Evolutionary conservation across 495 filamentous ascomycete genomes (phyloP), one percentile per base, ranked within the genome.

Genomic region (Penicillium malachiteum): DNA sequence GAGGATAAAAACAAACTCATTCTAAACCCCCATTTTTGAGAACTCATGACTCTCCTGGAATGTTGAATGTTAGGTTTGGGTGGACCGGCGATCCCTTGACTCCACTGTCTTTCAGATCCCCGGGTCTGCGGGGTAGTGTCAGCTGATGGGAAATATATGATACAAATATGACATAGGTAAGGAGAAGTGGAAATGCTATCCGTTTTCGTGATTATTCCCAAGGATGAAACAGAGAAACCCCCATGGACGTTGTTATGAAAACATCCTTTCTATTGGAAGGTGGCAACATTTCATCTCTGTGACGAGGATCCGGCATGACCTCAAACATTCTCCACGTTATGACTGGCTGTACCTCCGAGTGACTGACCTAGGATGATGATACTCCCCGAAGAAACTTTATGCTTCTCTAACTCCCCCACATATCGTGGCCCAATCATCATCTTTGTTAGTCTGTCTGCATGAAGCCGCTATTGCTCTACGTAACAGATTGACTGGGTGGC

Each of bases 361-460:
- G 31, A 35, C 43, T 32, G 42, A 39, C 33, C 41, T 26, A 35
- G 50, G 34, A 51, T 12, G 18, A 52, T 48, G 56, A 60, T 66
- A 65, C 60, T 52, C 63, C 63, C 63, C 63, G 60, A 63, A 47
- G 55, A 63, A 66, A 66, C 48, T 60, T 60, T 58, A 59, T 59
- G 45, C 54, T 66, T 58, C 40, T 55, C 55, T 43, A 16, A 26
- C 45, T 31, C 33, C 55, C 43, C 51, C 51, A 32, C 37, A 38
- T 13, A 32, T 21, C n/a, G n/a, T 40, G 30, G 17, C 32, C 52
- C 62, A 64, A 61, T 52, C 54, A 48, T 30, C 10, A 9, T 33
- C 6, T 31, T 13, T 32, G 13, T 35, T 43, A 35, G 18, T 7
- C 26, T 44, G 33, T 50, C 43, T 59, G 62, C 62, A 61, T 54